Base-by-base conservation (phyloP, 495 filamentous ascomycete species). In the Hyaloscypha bicolor region DNA sequence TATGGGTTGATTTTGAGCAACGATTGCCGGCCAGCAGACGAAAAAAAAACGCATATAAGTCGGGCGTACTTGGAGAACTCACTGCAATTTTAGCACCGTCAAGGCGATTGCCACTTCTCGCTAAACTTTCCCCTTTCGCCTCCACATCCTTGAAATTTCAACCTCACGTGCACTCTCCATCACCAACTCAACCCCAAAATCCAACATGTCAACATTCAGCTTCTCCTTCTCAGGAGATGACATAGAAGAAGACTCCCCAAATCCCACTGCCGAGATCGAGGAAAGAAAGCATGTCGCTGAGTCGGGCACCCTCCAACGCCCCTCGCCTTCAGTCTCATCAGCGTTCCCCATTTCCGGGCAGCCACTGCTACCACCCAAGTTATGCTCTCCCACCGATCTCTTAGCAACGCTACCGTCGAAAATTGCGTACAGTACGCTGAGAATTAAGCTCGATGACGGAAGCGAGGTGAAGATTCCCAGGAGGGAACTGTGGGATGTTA, bases 401-500 rank as follows among this genome's bases (percentile, higher is more conserved):
- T 80, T 95, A 21, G 81, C 86, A 14, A 82, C 79, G 65, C 81
- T 96, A 21, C 93, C 93, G 6, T 91, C 90, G 51, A 90, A 90
- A 77, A 86, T 97, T 57, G 90, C 88, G 67, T 96, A 90, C 77
- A 85, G 85, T 75, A 80, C 80, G 30, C 79, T 93, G 32, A 71
- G 78, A 19, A 81, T 93, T 48, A 79, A 80, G 63, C 78, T 81
- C 69, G 77, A 85, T 52, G 82, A 83, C 65, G 75, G 77, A 37
- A 74, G 74, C 52, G 76, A 74, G 16, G 74, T 91, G 25, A 80
- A 78, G 30, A 79, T 99, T 31, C 93, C 91, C 5, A 90, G 93
- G 31, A 88, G 95, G 16, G 94, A 97, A 71, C 85, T 97, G 62
- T 97, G 94, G 83, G 95, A 99, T 75, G 91, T 97, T 58, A 89